Evolutionary conservation across 2,329 filamentous ascomycete species (phyloP).

Genomic region (Massarina eburnea): DNA sequence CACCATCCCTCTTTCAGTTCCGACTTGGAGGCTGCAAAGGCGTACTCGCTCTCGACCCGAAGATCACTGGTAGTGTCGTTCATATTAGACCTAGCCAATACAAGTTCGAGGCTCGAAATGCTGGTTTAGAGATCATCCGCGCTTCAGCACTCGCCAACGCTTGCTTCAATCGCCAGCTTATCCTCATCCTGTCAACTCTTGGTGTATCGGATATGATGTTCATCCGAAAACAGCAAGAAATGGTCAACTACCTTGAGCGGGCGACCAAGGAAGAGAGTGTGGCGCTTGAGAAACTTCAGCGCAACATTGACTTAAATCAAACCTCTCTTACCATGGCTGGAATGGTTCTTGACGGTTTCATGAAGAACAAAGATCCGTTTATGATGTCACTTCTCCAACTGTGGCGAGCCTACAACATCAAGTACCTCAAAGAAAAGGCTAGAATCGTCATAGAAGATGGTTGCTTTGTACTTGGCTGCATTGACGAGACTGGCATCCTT

Average conservation of each 20-base stretch:
- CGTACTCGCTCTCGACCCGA: constrained; percentile 74
- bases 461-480: constrained; percentile 83
- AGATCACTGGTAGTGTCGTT: constrained; percentile 67
- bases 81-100: constrained; percentile 81
- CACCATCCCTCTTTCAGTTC: constrained; percentile 87
- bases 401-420: constrained; percentile 88
- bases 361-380: constrained; percentile 75
- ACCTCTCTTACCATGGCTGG: constrained; percentile 72
- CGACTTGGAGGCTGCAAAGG: constrained; percentile 92
- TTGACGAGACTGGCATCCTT: constrained; percentile 79
- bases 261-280: constrained; percentile 67
- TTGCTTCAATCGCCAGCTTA: constrained; percentile 86
- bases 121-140: constrained; percentile 81
- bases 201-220: constrained; percentile 72
- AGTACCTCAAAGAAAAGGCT: constrained; percentile 89
- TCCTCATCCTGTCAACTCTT: constrained; percentile 77
- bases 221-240: constrained; percentile 63
- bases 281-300: constrained; percentile 69
- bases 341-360: constrained; percentile 80
- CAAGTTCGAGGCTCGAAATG: constrained; percentile 75
- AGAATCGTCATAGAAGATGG: constrained; percentile 79
- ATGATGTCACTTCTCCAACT: constrained; percentile 74
- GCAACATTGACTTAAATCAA: constrained; percentile 82
- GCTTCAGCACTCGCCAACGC: constrained; percentile 75
- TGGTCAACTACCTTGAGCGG: constrained; percentile 67